Evolutionary conservation across 2,329 filamentous ascomycete genomes (phyloP), one percentile per base, ranked within the genome.

Genomic region (Penicillium italicum): DNA sequence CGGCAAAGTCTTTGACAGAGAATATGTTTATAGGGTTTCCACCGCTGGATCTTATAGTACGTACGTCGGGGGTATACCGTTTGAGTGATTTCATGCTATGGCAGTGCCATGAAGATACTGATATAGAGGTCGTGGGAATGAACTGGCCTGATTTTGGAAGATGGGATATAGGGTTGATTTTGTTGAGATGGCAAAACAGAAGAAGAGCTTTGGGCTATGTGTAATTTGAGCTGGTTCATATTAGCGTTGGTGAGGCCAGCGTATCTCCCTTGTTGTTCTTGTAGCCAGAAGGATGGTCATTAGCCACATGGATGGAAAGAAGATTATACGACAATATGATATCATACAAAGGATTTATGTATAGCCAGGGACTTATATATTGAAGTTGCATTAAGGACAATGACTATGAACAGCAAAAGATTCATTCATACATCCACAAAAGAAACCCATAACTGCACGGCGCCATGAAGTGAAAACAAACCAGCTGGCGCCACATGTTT

Each of bases 401-500:
- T n/a, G 37, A 26, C 14, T 43, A 33, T 53, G 20, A 47, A 53
- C 33, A 50, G 18, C 28, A 30, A 53, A 14, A 20, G 14, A 33
- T 53, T 51, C 49, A 51, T 53, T 50, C 26, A 48, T 49, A 49
- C 51, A 53, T 11, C 18, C 18, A 26, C 20, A 43, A 42, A 41
- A 43, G 36, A 48, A 48, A 14, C 30, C 51, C 45, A 53, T 22
- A 30, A 49, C 14, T 38, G 34, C 34, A 53, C 20, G 30, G 44
- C 38, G 30, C 44, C 51, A 37, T 41, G 22, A 33, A 47, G 24
- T 44, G 28, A 50, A 51, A 38, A 20, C 34, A 45, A 40, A 51
- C 46, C 46, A 45, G 53, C 47, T 55, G 48, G 53, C 47, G 53
- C 53, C 53, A 45, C 31, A 28, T 33, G n/a, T 50, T 36, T 55